Evolutionary conservation across 192 early-diverging fungal genomes (phyloP).

Genomic region (Backusella tuberculispora): DNA sequence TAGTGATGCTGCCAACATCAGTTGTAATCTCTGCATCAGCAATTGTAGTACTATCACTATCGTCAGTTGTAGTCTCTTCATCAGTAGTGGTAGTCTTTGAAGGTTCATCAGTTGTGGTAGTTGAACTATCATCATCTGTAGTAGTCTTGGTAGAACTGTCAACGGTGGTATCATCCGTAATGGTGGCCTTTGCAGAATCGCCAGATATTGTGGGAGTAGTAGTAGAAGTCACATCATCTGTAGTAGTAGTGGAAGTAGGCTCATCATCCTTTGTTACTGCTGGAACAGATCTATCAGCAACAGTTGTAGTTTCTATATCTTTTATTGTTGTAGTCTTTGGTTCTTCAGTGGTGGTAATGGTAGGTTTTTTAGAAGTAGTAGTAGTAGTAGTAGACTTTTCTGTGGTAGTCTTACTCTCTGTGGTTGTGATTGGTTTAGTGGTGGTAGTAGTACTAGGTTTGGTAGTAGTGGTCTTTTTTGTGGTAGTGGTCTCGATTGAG

Average conservation of each 20-base stretch:
- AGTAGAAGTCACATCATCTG: constrained; percentile 8
- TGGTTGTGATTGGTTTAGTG: neutral
- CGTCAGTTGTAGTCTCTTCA: neutral
- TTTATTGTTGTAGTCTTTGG: neutral
- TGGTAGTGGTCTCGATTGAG: constrained; percentile 7
- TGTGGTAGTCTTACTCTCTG: constrained; percentile 1
- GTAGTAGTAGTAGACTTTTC: neutral
- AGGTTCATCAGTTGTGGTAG: neutral
- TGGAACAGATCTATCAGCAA: neutral
- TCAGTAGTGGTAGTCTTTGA: neutral
- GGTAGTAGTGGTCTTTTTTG: neutral
- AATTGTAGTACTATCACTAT: neutral
- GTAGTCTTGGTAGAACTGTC: neutral
- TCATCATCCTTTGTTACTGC: neutral
- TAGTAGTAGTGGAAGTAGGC: neutral
- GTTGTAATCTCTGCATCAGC: no score
- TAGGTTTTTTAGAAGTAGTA: neutral
- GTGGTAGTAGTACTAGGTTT: constrained; percentile 11
- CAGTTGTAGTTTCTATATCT: neutral
- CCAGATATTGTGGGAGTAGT: neutral
- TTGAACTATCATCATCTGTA: neutral
- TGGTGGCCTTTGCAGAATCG: neutral
- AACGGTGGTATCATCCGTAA: neutral
- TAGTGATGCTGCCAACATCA: no score
- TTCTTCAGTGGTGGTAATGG: neutral